Conservation (phyloP, 805 yeast species). For the Candida orba region DNA sequence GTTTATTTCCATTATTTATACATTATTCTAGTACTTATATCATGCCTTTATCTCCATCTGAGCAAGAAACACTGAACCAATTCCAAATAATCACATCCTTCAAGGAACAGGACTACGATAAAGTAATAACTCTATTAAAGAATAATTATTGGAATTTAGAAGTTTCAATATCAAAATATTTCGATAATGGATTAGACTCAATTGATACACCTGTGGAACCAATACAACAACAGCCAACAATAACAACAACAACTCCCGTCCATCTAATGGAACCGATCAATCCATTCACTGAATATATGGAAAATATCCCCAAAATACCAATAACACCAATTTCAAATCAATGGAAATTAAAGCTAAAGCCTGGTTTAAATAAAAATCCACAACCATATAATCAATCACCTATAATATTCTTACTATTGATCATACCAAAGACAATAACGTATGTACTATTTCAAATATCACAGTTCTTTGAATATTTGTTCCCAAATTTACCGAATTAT, state of each 20-base stretch:
- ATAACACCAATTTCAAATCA: conserved; percentile 27
- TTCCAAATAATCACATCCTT: conserved; percentile 46
- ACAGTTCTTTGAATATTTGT: conserved; percentile 26
- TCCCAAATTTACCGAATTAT: conserved; percentile 29
- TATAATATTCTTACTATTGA: conserved; percentile 41
- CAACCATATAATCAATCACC: conserved; percentile 23
- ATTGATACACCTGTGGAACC: conserved; percentile 9
- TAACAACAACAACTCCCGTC: not conserved
- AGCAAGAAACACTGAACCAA: conserved; percentile 36
- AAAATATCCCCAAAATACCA: conserved; percentile 24
- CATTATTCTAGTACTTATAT: too few relatives aligned
- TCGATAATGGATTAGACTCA: conserved; percentile 44
- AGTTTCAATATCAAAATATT: conserved; percentile 51
- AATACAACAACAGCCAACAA: not conserved
- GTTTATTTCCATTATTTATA: not conserved
- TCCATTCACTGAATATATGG: not conserved
- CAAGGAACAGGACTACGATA: conserved; percentile 39
- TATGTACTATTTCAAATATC: conserved; percentile 34
- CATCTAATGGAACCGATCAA: not conserved
- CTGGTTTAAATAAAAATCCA: conserved; percentile 7
- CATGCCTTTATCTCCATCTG: conserved; percentile 27
- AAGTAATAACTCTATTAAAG: conserved; percentile 39
- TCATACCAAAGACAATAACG: conserved; percentile 48
- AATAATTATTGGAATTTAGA: conserved; percentile 57
- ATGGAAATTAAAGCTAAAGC: conserved; percentile 16